Evolutionary conservation across 2,329 filamentous ascomycete species (phyloP).

Genomic region (Saccharata proteae): DNA sequence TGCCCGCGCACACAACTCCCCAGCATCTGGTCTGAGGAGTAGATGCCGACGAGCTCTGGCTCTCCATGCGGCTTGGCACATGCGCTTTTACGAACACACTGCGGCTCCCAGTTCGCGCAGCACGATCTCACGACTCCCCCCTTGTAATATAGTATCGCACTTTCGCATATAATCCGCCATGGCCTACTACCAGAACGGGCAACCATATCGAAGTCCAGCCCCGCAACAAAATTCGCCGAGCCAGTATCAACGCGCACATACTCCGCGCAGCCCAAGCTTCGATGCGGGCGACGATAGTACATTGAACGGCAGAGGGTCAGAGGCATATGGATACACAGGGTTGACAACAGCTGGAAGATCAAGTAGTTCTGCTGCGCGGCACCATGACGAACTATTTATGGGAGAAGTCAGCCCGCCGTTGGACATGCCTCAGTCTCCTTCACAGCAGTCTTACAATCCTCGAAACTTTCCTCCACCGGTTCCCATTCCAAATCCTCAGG

Average conservation of each 20-base stretch:
- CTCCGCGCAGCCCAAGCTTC: conserved; percentile 58
- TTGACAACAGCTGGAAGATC: conserved; percentile 15
- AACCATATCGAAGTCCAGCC: conserved; percentile 36
- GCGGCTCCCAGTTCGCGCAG: background rate
- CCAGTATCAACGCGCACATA: conserved; percentile 26
- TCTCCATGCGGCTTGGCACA: too few relatives aligned
- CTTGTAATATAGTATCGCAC: background rate
- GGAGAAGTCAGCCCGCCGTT: conserved; percentile 20
- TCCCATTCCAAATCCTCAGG: conserved; percentile 48
- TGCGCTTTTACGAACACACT: too few relatives aligned
- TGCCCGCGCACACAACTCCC: too few relatives aligned
- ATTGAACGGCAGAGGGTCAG: conserved; percentile 30
- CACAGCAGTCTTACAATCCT: conserved; percentile 44
- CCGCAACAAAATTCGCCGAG: conserved; percentile 27
- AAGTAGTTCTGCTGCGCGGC: conserved; percentile 24
- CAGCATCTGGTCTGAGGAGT: too few relatives aligned
- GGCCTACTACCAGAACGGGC: conserved; percentile 45
- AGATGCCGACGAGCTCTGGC: too few relatives aligned
- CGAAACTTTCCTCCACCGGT: conserved; percentile 43
- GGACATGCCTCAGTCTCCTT: conserved; percentile 15
- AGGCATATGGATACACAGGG: conserved; percentile 23
- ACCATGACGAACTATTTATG: conserved; percentile 53
- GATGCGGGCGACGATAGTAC: conserved; percentile 61
- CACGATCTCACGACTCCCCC: background rate
- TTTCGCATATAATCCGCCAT: conserved; percentile 24